Evolutionary conservation across 1,284 basidiomycete species (phyloP), one percentile per base, ranked within the genome.

Genomic region (Cryptococcus depauperatus): DNA sequence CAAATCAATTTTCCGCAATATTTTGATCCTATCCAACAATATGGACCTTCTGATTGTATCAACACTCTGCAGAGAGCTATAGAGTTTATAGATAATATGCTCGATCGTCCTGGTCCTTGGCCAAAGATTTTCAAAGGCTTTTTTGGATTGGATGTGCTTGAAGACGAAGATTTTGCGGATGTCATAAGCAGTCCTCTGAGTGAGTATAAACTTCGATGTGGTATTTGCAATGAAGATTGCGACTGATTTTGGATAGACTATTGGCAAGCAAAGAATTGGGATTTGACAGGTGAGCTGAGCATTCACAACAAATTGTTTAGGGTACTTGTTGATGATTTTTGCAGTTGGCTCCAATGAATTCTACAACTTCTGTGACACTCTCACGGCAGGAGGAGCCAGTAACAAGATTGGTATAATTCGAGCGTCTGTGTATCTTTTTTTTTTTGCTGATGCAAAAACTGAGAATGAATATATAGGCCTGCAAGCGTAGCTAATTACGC

Each of bases 21-120:
- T 70, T 84, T 82, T 75, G 88, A 91, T 43, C 77, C 90, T 35
- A 88, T 95, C 58, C 80, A 85, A 33, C 73, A 74, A 19, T 83
- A 83, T 23, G 86, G 83, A 1, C 79, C 85, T 55, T 74, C 77
- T 1, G 76, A 73, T 27, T 95, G 91, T 64, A 80, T 84, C 9
- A 62, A 69, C 8, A 79, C 83, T 48, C 73, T 96, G 23, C 79
- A 83, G 57, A 75, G 76, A 5, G 73, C 83, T 0, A 76, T 90
- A 44, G 58, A 72, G 30, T 74, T 74, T 10, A 77, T 91, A 46
- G 86, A 89, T 55, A 48, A 45, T 46, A 40, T 66, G 2, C 69
- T 87, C 9, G 76, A 86, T 33, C 64, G 74, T 13, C 56, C 73
- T 18, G 73, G 73, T 1, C 60, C 69, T 9, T 37, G 19, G 5